Evolutionary conservation across 1,139 yeast genomes (phyloP), one percentile per base, ranked within the genome.

Genomic region (Suzukiozyma palmioleophila): DNA sequence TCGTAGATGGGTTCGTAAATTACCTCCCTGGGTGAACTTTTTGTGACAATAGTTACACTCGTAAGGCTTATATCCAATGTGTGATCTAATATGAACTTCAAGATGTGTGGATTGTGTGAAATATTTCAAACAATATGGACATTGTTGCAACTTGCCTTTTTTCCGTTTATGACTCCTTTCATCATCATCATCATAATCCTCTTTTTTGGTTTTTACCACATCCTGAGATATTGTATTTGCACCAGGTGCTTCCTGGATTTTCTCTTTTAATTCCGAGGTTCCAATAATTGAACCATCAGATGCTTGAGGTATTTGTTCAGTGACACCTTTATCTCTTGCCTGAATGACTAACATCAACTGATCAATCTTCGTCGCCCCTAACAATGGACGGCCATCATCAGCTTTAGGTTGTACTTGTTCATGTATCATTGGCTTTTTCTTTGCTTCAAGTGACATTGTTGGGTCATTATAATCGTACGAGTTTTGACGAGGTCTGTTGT

Each of bases 11-110:
- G 96, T 88, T 47, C 95, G 74, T 53, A 90, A 67, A 59, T 90
- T 92, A 12, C 97, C 96, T 47, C 95, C 95, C 58, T 90, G 97
- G 1, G 95, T 85, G 53, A 90, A 90, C 42, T 84, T 67, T 60
- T 88, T 88, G 42, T 79, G 84, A 60, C 94, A 90, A 54, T 71
- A 85, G 7, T 72, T 69, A 59, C 97, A 90, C 56, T 77, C 82
- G 60, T 81, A 88, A 9, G 94, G 94, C 53, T 84, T 84, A 44
- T 75, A 74, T 1, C 92, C 92, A 52, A 83, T 80, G 55, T 84
- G 94, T 1, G 88, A 80, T 51, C 94, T 64, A 12, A 84, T 76
- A 54, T 84, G 94, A 7, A 84, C 92, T 49, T 84, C 90, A 47
- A 84, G 63, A 58, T 84, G 94, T 0, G 92, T 84, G 1, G 84